These are phyloP conservation scores for Wickerhamomyces chambardii DNA, from an alignment of 805 yeast species.

Conservation along the genomic window DNA sequence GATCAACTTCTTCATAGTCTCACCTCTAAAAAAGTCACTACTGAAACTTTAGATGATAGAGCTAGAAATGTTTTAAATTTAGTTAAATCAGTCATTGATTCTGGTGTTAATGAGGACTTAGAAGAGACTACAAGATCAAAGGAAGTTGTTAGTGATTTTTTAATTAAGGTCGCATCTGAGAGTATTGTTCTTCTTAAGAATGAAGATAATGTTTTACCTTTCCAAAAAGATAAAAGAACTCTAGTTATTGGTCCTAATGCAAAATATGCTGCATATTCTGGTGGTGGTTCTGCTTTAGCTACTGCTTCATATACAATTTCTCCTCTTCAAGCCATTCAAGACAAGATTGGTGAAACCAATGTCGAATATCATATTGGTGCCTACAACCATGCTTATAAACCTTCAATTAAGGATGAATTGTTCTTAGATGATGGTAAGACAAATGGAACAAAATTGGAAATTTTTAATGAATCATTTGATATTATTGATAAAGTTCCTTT, in stretches of 20 bases:
- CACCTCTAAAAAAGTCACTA: slow-evolving; percentile 26
- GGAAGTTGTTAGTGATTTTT: slow-evolving; percentile 5
- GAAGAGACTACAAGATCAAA: slow-evolving; percentile 6
- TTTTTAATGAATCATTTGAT: slow-evolving; percentile 13
- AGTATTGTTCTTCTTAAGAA: slow-evolving; percentile 50
- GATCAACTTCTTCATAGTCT: slow-evolving; percentile 30
- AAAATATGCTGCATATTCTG: slow-evolving; percentile 37
- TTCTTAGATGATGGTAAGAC: slow-evolving; percentile 4
- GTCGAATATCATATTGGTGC: slow-evolving; percentile 24
- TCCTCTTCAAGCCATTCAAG: slow-evolving; percentile 36
- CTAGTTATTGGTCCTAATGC: slow-evolving; percentile 58
- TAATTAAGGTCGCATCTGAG: slow-evolving; percentile 39
- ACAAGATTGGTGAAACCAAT: slow-evolving; percentile 12
- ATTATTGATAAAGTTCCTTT: slow-evolving; percentile 17
- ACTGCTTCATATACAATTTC: slow-evolving; percentile 37
- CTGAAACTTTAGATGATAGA: slow-evolving; percentile 34
- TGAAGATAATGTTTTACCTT: slow-evolving; percentile 36
- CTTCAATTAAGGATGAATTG: slow-evolving; percentile 17
- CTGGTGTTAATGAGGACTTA: slow-evolving; percentile 30
- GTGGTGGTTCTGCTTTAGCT: slow-evolving; percentile 57
- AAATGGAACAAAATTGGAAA: slow-evolving; percentile 15
- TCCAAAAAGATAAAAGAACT: slow-evolving; percentile 28
- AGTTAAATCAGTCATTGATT: slow-evolving; percentile 30
- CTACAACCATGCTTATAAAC: slow-evolving; percentile 22
- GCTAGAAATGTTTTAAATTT: slow-evolving; percentile 37